phyloP scores from a whole-genome alignment of 306 rosid genomes.

The Luffa acutangula region DNA sequence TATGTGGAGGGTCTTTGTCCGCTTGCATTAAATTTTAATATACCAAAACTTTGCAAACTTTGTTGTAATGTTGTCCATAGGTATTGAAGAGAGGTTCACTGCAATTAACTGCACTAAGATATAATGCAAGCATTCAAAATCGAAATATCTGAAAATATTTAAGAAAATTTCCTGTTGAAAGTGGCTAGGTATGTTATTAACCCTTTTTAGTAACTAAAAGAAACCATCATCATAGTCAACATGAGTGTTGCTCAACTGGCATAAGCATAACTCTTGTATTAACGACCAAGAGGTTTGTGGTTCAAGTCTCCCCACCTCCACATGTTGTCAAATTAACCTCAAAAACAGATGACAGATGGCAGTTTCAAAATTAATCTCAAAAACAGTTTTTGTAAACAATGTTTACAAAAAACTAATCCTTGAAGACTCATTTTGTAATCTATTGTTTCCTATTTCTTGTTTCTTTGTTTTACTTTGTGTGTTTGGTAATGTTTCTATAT shows the following conservation, averaged over 20 bases:
- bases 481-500: background rate
- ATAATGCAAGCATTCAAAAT: background rate
- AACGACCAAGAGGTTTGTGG: no score
- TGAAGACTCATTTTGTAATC: background rate
- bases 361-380: background rate
- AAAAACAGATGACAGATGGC: background rate
- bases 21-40: background rate
- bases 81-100: background rate
- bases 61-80: background rate
- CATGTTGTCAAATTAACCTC: no score
- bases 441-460: background rate
- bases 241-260: no score
- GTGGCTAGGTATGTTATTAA: background rate
- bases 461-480: background rate
- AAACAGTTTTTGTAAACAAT: background rate
- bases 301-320: no score
- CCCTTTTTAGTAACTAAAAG: background rate
- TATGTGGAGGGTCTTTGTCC: no score
- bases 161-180: background rate
- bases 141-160: background rate
- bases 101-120: background rate
- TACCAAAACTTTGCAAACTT: background rate
- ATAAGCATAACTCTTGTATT: no score
- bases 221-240: no score
- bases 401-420: background rate